Percentiles rank a stretch among this genome's conserved stretches.
These are phyloP conservation scores for Globisporangium viniferum DNA, from an alignment of 352 stramenopile genomes.

Conservation along the genomic window DNA sequence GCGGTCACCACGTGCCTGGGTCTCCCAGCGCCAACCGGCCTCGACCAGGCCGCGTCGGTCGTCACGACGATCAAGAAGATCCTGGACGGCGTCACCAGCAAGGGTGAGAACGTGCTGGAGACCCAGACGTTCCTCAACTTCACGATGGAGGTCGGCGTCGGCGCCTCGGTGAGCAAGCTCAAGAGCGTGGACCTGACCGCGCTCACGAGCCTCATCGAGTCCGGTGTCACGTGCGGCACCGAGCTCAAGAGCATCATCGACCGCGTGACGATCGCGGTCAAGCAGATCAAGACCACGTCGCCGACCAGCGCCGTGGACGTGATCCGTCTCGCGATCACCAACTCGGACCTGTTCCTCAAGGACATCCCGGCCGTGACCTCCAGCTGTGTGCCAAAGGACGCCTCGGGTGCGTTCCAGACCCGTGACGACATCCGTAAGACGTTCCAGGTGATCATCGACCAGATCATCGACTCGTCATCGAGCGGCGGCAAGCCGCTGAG, in stretches of 20 bases:
- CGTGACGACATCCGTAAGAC: constrained; percentile 54
- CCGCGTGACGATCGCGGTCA: constrained; percentile 35
- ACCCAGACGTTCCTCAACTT: constrained; percentile 32
- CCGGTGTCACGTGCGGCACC: constrained; percentile 26
- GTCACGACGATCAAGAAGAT: constrained; percentile 17
- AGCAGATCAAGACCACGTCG: constrained; percentile 28
- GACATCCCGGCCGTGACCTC: constrained; percentile 46
- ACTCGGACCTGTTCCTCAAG: constrained; percentile 31
- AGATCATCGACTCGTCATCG: constrained; percentile 36
- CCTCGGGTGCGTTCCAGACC: constrained; percentile 30
- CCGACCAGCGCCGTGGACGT: constrained; percentile 29
- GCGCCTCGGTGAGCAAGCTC: constrained; percentile 3
- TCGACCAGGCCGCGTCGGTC: constrained; percentile 10
- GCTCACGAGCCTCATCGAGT: constrained; percentile 36
- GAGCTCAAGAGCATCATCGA: constrained; percentile 50
- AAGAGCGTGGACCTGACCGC: background rate
- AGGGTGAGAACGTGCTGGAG: constrained; percentile 33
- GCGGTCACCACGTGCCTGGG: constrained; percentile 49
- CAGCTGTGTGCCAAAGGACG: constrained; percentile 39
- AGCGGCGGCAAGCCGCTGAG: constrained; percentile 18
- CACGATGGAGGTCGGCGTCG: constrained; percentile 18
- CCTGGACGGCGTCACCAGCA: constrained; percentile 25
- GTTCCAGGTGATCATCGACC: constrained; percentile 52
- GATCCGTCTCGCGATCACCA: constrained; percentile 42
- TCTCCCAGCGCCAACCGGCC: constrained; percentile 9